A percentile compares a stretch with the other conserved stretches of the same genome.
Evolutionary conservation across 495 filamentous ascomycete genomes (phyloP).

Genomic region (Lepraria neglecta): DNA sequence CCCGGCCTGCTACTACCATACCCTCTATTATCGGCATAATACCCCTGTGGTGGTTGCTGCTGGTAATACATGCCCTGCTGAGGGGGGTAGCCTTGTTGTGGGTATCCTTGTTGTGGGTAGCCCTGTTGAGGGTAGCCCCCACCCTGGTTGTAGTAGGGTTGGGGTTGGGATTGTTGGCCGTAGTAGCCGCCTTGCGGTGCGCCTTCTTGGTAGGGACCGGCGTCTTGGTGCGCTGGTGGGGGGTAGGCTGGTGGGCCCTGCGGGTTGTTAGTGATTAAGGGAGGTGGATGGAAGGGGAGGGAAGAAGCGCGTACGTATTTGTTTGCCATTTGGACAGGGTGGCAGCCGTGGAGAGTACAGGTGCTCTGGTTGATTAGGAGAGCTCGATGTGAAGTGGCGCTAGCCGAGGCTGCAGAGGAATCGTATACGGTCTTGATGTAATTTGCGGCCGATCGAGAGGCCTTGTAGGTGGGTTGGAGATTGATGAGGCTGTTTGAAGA

Average conservation of each 20-base stretch:
- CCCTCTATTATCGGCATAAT: slow-evolving; percentile 24
- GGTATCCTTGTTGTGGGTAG: background rate
- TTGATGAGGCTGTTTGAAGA: background rate
- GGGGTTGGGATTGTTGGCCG: background rate
- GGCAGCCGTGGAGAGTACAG: background rate
- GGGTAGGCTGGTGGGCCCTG: slow-evolving; percentile 21
- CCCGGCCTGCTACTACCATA: slow-evolving; percentile 16
- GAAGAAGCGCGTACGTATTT: slow-evolving; percentile 19
- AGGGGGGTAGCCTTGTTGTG: slow-evolving; percentile 7
- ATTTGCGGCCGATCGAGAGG: background rate
- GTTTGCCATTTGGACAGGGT: slow-evolving; percentile 19
- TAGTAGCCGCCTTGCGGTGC: slow-evolving; percentile 7
- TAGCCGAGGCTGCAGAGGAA: background rate
- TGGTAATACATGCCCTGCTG: slow-evolving; percentile 30
- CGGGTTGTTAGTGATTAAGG: background rate
- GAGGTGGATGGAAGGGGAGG: background rate
- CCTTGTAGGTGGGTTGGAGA: background rate
- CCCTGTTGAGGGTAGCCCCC: slow-evolving; percentile 7
- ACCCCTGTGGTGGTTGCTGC: slow-evolving; percentile 23
- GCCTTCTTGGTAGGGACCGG: slow-evolving; percentile 7
- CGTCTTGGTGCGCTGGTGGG: slow-evolving; percentile 11
- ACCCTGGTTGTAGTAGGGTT: slow-evolving; percentile 14
- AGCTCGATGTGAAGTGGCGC: background rate
- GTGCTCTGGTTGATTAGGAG: background rate
- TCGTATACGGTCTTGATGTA: too few relatives aligned